Evolutionary conservation across 331 rosid genomes (phyloP).

Genomic region (Pyrus hybrid): DNA sequence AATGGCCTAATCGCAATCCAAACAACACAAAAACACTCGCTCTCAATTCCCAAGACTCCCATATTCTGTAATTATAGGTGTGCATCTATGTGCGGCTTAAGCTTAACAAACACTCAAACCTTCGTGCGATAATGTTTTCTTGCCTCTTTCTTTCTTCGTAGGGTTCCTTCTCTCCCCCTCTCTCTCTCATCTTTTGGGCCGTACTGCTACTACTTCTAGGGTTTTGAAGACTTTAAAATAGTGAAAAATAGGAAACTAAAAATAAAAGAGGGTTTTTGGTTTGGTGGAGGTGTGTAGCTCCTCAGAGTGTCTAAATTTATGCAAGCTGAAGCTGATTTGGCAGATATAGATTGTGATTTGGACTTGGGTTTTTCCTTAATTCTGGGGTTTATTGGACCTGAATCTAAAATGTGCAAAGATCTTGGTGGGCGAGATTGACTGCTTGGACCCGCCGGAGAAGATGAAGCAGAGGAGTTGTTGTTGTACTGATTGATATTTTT

Average conservation of each 20-base stretch:
- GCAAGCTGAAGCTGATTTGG: neutral
- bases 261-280: neutral
- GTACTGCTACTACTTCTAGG: slow-evolving; percentile 19
- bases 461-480: slow-evolving; percentile 31
- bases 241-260: neutral
- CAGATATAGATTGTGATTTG: neutral
- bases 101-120: neutral
- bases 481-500: slow-evolving; percentile 12
- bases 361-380: neutral
- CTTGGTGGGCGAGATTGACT: slow-evolving; percentile 20
- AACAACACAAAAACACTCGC: neutral
- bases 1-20: slow-evolving; percentile 2
- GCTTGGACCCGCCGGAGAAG: slow-evolving; percentile 25
- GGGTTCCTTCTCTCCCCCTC: slow-evolving; percentile 22
- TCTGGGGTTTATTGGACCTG: slow-evolving; percentile 5
- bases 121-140: slow-evolving; percentile 1
- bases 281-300: neutral
- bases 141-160: slow-evolving; percentile 10
- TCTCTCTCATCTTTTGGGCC: neutral
- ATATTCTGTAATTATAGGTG: neutral
- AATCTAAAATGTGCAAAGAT: slow-evolving; percentile 29
- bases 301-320: neutral
- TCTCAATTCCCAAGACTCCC: slow-evolving; percentile 32
- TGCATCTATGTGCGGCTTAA: neutral
- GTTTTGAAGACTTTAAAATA: slow-evolving; percentile 8